These are phyloP conservation scores for Cutaneotrichosporon cutaneum DNA, from an alignment of 1,284 basidiomycete species.

Conservation along the genomic window DNA sequence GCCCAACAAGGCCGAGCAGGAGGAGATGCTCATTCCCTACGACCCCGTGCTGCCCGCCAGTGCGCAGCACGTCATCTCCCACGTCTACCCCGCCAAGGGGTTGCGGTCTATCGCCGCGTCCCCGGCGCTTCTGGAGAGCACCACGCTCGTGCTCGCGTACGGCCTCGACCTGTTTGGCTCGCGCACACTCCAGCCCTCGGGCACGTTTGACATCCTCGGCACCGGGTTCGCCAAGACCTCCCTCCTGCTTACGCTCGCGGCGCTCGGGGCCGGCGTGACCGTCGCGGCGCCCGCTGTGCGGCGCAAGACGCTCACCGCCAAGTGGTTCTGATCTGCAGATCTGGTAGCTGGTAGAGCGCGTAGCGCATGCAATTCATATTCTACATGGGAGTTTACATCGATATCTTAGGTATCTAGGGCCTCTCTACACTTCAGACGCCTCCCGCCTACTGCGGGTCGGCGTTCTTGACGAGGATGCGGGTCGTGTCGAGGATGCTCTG, in stretches of 20 bases:
- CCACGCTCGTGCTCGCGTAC: slow-evolving; percentile 79
- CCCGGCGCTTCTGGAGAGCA: slow-evolving; percentile 85
- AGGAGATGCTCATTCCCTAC: slow-evolving; percentile 83
- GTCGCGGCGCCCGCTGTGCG: slow-evolving; percentile 60
- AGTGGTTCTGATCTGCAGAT: no score
- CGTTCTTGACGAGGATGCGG: slow-evolving; percentile 50
- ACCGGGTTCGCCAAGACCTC: slow-evolving; percentile 92
- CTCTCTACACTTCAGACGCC: no score
- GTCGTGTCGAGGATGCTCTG: slow-evolving; percentile 56
- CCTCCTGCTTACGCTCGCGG: slow-evolving; percentile 76
- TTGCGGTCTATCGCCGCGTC: slow-evolving; percentile 67
- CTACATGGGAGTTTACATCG: no score
- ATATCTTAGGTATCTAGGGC: no score
- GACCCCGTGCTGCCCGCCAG: slow-evolving; percentile 74
- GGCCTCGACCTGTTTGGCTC: slow-evolving; percentile 86
- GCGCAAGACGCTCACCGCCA: slow-evolving; percentile 43
- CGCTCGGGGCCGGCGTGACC: slow-evolving; percentile 68
- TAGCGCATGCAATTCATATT: neutral
- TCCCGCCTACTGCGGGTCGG: neutral
- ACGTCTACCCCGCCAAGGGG: slow-evolving; percentile 62
- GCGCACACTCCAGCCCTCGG: slow-evolving; percentile 72
- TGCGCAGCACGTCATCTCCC: slow-evolving; percentile 63
- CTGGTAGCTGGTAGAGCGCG: no score
- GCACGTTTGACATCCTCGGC: slow-evolving; percentile 89
- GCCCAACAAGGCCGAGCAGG: slow-evolving; percentile 71